Base-by-base conservation (phyloP, 257 asterid species). In the Cordia subcordata region DNA sequence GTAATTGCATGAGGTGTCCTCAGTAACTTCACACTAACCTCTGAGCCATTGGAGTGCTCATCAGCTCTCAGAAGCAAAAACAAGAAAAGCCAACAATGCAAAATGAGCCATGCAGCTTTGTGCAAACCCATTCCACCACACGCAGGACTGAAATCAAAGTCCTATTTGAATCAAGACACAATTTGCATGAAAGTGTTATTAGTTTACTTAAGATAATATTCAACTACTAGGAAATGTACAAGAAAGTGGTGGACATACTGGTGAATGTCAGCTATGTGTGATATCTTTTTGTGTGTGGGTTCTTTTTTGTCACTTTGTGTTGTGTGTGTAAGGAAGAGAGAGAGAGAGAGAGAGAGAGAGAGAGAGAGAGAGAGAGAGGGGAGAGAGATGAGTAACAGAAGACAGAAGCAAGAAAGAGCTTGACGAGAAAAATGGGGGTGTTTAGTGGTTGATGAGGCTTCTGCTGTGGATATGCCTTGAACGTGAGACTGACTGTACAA, bases 401-500 rank as follows among this genome's bases (percentile, higher is more conserved):
- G n/a, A n/a, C n/a, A n/a, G 63, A 64, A 49, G 53, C 20, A 27
- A 65, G 58, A 42, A 68, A 53, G 68, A 57, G 69, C 19, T 58
- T 56, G 62, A 47, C 57, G 75, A 72, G 67, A 72, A 76, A 58
- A 66, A 62, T 47, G 3, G 35, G 3, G 6, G 4, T 27, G 42
- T 51, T 38, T 65, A 70, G 79, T 78, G 85, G 86, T 69, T 75
- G 81, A 69, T 67, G 81, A 71, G 59, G 57, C 67, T 58, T 67
- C 53, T 50, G 67, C 15, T 44, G 73, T 65, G 65, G 92, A 83
- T 81, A 73, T n/a, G n/a, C n/a, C n/a, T 60, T 76, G 71, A 77
- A 81, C 90, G 71, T 76, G 95, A 81, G 84, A 84, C 84, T 80
- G 93, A 78, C 85, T 77, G 62, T 63, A 79, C 60, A 55, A 55